Evolutionary conservation across 176 grass and related monocot genomes (phyloP).

Genomic region (Eleusine indica): DNA sequence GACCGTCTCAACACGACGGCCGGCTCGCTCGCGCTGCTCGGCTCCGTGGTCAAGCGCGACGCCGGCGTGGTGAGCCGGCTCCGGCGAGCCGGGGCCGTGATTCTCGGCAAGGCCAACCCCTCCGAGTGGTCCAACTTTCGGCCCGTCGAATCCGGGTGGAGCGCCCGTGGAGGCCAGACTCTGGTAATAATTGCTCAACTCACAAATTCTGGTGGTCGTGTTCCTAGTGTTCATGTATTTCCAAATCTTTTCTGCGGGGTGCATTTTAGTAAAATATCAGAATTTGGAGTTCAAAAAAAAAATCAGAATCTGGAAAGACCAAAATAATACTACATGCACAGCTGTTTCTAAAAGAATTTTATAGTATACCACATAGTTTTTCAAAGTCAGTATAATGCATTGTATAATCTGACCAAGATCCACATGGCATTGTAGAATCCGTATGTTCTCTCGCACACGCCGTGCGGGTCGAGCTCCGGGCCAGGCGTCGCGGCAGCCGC

Average conservation of each 20-base stretch:
- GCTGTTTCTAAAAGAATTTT: too few relatives aligned
- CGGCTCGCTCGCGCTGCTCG: conserved; percentile 68
- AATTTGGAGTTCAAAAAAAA: too few relatives aligned
- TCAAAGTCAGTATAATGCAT: too few relatives aligned
- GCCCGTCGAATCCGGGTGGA: conserved; percentile 34
- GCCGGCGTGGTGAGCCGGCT: conserved; percentile 59
- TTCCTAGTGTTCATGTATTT: too few relatives aligned
- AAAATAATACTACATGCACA: too few relatives aligned
- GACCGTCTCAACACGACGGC: conserved; percentile 71
- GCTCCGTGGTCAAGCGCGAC: conserved; percentile 48
- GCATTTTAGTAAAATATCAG: too few relatives aligned
- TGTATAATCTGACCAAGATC: too few relatives aligned
- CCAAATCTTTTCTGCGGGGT: too few relatives aligned
- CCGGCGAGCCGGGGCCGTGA: conserved; percentile 47
- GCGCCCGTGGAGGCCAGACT: conserved; percentile 57
- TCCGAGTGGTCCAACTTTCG: conserved; percentile 65
- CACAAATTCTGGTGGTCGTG: too few relatives aligned
- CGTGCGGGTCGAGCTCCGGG: conserved; percentile 66
- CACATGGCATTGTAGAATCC: conserved; percentile 35
- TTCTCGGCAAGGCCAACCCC: conserved; percentile 68
- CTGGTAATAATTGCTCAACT: background rate
- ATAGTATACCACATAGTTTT: too few relatives aligned
- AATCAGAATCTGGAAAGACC: too few relatives aligned
- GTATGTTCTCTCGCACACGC: conserved; percentile 29
- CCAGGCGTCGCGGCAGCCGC: conserved; percentile 56